Base-by-base conservation (phyloP, 768 basidiomycete species). In the Mycena latifolia region DNA sequence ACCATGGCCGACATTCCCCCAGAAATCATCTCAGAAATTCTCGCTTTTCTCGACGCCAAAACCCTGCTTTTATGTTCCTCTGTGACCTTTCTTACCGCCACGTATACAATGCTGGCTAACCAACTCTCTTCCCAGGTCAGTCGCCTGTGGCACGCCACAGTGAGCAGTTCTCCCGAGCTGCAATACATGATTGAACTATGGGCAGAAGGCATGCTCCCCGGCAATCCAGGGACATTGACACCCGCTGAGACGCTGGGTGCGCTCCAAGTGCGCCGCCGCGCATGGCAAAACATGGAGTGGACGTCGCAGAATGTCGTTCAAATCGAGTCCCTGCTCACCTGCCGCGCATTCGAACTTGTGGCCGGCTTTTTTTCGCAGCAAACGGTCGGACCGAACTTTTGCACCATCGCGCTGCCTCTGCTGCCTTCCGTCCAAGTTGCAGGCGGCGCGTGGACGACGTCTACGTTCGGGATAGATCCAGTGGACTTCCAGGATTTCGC, bases 261-360 rank as follows among this genome's bases (percentile, higher is more conserved):
- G n/a, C 24, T 68, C 11, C 17, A 25, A n/a, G 12, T 43, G 2
- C 43, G 57, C 7, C 61, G 61, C 20, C 45, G 29, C 8, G 57
- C 66, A 15, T 68, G 66, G 66, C 12, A 41, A 10, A 43, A 25
- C 15, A 2, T 58, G 41, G 12, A 63, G 20, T 68, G 61, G 61
- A 46, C 31, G 1, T 63, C 61, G 2, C 25, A 33, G 28, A 51
- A 15, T 7, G 7, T 25, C 9, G 27, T 59, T 10, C 22, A 37
- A 11, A 33, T 59, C 17, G 50, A 58, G 5, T 50, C 55, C 14
- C 31, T 67, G 33, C 1, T 5, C 1, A n/a, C 15, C n/a, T 63
- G 56, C 37, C 43, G 50, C 28, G 61, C 61, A 11, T 63, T 59
- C 39, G 61, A 58, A 18, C 56, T 68, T 25, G 57, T 3, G 61